Evolutionary conservation across 805 yeast species (phyloP), one percentile per base, ranked within the genome.

Genomic region (Pichia occidentalis): DNA sequence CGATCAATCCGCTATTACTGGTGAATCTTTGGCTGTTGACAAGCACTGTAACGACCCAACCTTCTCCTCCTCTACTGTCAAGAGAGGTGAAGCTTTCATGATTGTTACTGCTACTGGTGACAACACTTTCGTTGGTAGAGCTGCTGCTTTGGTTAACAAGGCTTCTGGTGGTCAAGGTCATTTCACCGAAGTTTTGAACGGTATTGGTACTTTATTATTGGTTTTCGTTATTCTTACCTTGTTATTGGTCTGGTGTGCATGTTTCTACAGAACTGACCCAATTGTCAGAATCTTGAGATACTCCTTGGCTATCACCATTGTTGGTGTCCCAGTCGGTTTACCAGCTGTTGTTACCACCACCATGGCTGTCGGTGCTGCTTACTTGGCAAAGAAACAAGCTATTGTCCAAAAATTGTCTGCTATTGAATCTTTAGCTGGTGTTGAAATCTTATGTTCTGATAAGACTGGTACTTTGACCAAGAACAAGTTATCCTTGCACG

Each of bases 351-450:
- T 84, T 53, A 85, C 95, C 73, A 85, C 95, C 57, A 85, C 95
- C 65, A 84, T 85, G 95, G 95, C 95, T 65, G 95, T 85, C 68
- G 95, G 95, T 77, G 95, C 95, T 62, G 95, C 95, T 61, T 85
- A 85, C 80, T 73, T 85, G 61, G 95, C 95, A 56, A 82, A 83
- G 76, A 85, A 85, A 71, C 82, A 83, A 69, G 95, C 95, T 52
- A 85, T 85, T 73, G 95, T 85, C 56, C 95, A 85, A 70, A 85
- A 85, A 65, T 75, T 85, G 60, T 81, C 92, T 63, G 95, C 95
- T 52, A 85, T 85, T 68, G 95, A 85, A 71, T 85, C 95, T 46
- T 71, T 85, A 54, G 95, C 95, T 50, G 95, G 95, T 79, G 95
- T 85, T 60, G 95, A 85, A 71, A 85, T 85, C 67, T 75, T 85